These are phyloP conservation scores for Aspergillaceae sp. DNA, from an alignment of 2,329 filamentous ascomycete species.

Conservation along the genomic window DNA sequence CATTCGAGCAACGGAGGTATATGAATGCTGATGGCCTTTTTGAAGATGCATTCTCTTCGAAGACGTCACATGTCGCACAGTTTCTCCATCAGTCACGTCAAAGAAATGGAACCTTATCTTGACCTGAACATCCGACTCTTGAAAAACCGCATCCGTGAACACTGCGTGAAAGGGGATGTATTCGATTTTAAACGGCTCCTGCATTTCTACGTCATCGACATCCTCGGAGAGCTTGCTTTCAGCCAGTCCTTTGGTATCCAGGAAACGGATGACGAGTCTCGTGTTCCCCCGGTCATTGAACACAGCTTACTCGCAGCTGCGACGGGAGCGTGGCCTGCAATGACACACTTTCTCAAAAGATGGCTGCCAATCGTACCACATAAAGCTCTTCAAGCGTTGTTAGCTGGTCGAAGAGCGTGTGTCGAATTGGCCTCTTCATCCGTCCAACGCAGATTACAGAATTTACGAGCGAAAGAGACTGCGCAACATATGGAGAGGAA, in stretches of 20 bases:
- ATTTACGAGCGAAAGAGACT: background rate
- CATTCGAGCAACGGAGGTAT: background rate
- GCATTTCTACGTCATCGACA: conserved; percentile 13
- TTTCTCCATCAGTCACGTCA: conserved; percentile 26
- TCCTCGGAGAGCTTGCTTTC: conserved; percentile 16
- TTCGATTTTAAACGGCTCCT: conserved; percentile 26
- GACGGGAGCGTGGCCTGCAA: conserved; percentile 20
- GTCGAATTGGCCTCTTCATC: conserved; percentile 1
- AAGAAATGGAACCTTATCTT: conserved; percentile 28
- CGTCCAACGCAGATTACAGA: background rate
- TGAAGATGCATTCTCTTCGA: background rate
- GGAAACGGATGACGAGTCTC: conserved; percentile 16
- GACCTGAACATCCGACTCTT: conserved; percentile 24
- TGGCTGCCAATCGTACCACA: conserved; percentile 16
- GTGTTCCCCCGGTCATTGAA: conserved; percentile 25
- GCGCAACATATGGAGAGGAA: conserved; percentile 13
- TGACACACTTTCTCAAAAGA: conserved; percentile 17
- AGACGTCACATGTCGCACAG: conserved; percentile 13
- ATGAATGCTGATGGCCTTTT: background rate
- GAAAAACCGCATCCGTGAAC: conserved; percentile 11
- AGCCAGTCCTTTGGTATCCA: conserved; percentile 25
- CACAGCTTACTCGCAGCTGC: conserved; percentile 25
- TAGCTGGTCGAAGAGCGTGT: conserved; percentile 15
- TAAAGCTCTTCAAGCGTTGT: conserved; percentile 11
- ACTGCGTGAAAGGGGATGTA: conserved; percentile 3